phyloP scores from a whole-genome alignment of 805 yeast species.

The Yarrowia phangngaensis region DNA sequence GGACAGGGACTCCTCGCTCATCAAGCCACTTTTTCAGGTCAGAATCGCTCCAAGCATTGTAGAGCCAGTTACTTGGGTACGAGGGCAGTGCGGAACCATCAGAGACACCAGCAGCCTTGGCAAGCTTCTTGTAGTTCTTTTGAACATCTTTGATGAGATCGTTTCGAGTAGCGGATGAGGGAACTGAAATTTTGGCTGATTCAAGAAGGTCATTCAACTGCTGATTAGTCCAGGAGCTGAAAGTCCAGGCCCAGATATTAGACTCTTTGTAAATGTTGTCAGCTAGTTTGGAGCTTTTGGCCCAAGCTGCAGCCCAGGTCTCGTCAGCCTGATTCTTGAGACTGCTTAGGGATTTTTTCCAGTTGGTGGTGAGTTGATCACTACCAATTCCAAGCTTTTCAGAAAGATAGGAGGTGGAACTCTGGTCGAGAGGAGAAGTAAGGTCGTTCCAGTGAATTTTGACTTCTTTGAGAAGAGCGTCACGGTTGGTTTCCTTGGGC shows the following conservation, averaged over 20 bases:
- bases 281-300: constrained; percentile 24
- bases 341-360: constrained; percentile 11
- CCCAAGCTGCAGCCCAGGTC: constrained; percentile 25
- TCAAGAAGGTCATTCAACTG: constrained; percentile 21
- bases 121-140: constrained; percentile 23
- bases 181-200: constrained; percentile 13
- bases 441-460: constrained; percentile 26
- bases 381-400: constrained; percentile 11
- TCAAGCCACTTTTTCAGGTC: constrained; percentile 37
- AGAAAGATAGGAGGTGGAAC: constrained; percentile 3
- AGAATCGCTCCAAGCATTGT: constrained; percentile 37
- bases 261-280: constrained; percentile 18
- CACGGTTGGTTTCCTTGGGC: constrained; percentile 13
- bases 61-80: constrained; percentile 35
- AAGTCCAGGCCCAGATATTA: constrained; percentile 22
- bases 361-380: constrained; percentile 19
- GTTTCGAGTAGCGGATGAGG: constrained; percentile 15
- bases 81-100: constrained; percentile 4
- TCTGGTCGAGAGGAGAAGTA: constrained; percentile 25
- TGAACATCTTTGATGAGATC: constrained; percentile 6
- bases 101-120: constrained; percentile 18
- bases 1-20: constrained; percentile 38
- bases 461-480: constrained; percentile 20
- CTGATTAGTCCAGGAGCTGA: constrained; percentile 16
- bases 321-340: constrained; percentile 26